These are phyloP conservation scores for Yarrowia hollandica DNA, from an alignment of 805 yeast species.

Conservation along the genomic window DNA sequence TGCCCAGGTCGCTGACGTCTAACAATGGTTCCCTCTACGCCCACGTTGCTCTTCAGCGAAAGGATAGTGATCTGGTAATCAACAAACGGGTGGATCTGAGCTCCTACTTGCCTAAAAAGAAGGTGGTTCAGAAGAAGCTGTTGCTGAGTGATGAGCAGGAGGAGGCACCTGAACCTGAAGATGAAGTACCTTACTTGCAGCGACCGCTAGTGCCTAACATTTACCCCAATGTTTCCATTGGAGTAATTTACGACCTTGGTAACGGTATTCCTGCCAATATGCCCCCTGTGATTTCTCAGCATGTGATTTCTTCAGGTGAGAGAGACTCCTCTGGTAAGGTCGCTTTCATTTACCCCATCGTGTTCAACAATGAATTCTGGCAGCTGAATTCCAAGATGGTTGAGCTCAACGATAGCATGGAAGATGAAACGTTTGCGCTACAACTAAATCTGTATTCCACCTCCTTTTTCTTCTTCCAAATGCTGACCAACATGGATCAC, in stretches of 20 bases:
- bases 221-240: conserved; percentile 45
- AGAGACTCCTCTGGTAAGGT: conserved; percentile 32
- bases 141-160: conserved; percentile 38
- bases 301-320: neutral
- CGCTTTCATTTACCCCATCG: conserved; percentile 42
- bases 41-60: conserved; percentile 36
- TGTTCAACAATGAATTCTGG: conserved; percentile 47
- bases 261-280: neutral
- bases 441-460: conserved; percentile 40
- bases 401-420: conserved; percentile 36
- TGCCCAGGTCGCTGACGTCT: neutral
- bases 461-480: conserved; percentile 41
- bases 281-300: conserved; percentile 31
- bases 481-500: conserved; percentile 37
- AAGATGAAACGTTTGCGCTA: conserved; percentile 35
- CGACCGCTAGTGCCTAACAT: conserved; percentile 40
- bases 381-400: conserved; percentile 43
- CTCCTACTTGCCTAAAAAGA: conserved; percentile 39
- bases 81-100: conserved; percentile 33
- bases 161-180: conserved; percentile 30
- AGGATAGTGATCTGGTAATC: conserved; percentile 3
- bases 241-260: conserved; percentile 35
- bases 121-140: conserved; percentile 38
- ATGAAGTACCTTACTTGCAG: conserved; percentile 19
- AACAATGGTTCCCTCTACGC: conserved; percentile 43